These are phyloP conservation scores for Cladosporium oxysporum DNA, from an alignment of 2,329 filamentous ascomycete genomes.

Conservation along the genomic window DNA sequence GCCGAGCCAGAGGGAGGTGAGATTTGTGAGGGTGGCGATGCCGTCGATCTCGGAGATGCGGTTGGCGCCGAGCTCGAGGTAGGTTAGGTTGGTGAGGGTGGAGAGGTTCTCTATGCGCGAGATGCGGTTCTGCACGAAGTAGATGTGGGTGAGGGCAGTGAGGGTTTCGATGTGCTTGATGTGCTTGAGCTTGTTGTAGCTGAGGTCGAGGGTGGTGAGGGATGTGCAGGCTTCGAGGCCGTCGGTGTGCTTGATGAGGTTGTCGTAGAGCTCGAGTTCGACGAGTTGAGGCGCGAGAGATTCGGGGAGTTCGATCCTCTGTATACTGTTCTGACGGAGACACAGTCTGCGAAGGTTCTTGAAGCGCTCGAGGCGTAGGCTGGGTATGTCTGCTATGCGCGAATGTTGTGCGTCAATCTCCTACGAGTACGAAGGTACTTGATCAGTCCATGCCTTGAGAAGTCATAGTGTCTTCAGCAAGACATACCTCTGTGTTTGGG, in stretches of 20 bases:
- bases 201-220: slow-evolving; percentile 81
- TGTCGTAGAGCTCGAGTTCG: slow-evolving; percentile 96
- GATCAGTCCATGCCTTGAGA: not conserved
- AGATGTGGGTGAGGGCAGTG: slow-evolving; percentile 76
- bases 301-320: slow-evolving; percentile 73
- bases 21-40: slow-evolving; percentile 69
- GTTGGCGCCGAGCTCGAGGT: slow-evolving; percentile 90
- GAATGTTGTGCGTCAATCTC: slow-evolving; percentile 91
- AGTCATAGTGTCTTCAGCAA: not conserved
- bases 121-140: slow-evolving; percentile 95
- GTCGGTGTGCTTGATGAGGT: slow-evolving; percentile 83
- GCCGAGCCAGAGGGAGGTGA: slow-evolving; percentile 91
- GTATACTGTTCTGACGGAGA: slow-evolving; percentile 88
- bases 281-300: slow-evolving; percentile 65
- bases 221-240: slow-evolving; percentile 76
- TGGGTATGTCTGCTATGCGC: slow-evolving; percentile 74
- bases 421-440: slow-evolving; percentile 41
- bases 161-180: slow-evolving; percentile 86
- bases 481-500: slow-evolving; percentile 50
- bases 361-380: slow-evolving; percentile 82
- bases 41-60: slow-evolving; percentile 86
- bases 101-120: slow-evolving; percentile 81
- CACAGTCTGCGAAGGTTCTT: slow-evolving; percentile 69
- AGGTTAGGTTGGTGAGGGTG: slow-evolving; percentile 70
- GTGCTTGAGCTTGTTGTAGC: slow-evolving; percentile 99